These are phyloP conservation scores for Penstemon davidsonii DNA, from an alignment of 257 asterid genomes.

Conservation along the genomic window DNA sequence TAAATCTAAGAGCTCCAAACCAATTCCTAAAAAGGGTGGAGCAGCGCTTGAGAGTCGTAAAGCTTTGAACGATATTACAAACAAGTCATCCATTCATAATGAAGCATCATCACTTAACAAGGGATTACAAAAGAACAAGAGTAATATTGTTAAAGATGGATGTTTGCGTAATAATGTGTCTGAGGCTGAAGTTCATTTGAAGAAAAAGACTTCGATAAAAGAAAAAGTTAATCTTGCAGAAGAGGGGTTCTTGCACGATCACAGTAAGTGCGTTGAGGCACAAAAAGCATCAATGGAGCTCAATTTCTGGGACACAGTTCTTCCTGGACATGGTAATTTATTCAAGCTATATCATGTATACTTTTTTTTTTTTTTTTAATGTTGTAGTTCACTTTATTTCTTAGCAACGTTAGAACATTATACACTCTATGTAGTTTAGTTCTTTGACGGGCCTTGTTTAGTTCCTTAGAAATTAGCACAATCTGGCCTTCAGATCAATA, in stretches of 20 bases:
- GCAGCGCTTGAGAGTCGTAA: constrained; percentile 50
- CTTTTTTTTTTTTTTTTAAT: not conserved
- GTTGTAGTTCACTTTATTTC: constrained; percentile 21
- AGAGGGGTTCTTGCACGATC: constrained; percentile 69
- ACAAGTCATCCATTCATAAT: constrained; percentile 44
- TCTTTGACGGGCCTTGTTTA: not conserved
- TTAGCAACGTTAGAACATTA: not conserved
- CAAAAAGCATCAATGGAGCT: constrained; percentile 32
- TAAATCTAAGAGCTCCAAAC: constrained; percentile 45
- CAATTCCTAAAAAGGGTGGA: constrained; percentile 45
- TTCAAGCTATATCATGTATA: constrained; percentile 8
- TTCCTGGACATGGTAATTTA: constrained; percentile 62
- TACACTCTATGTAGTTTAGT: not conserved
- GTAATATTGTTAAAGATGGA: constrained; percentile 37
- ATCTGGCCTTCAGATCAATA: not conserved
- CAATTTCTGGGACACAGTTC: constrained; percentile 54
- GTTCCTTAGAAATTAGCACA: constrained; percentile 2
- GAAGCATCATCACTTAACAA: constrained; percentile 47
- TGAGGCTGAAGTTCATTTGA: constrained; percentile 36
- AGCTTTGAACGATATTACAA: constrained; percentile 73
- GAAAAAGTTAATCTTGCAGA: constrained; percentile 46
- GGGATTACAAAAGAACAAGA: constrained; percentile 35
- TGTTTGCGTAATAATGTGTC: constrained; percentile 29
- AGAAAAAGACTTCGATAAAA: constrained; percentile 23
- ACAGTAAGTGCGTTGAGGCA: constrained; percentile 62